Evolutionary conservation across 768 basidiomycete genomes (phyloP), one percentile per base, ranked within the genome.

Genomic region (Epithele typhae): DNA sequence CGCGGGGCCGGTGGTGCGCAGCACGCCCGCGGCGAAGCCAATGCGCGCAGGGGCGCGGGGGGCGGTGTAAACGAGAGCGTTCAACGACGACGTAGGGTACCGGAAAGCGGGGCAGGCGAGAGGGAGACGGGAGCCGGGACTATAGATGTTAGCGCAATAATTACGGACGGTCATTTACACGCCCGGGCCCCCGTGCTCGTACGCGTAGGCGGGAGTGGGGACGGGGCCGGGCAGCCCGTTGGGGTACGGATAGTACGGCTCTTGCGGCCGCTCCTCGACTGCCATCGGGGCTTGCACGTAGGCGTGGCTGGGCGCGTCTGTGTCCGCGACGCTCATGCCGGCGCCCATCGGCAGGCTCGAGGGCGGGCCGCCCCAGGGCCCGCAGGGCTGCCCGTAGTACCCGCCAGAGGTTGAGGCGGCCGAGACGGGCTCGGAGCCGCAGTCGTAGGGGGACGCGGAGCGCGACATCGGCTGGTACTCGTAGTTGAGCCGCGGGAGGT

Each of bases 401-500:
- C 45, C 45, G 0, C 40, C 46, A 0, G 37, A 38, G 11, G 51
- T 44, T 11, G 51, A 48, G 7, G 21, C 42, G 0, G 51, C 46
- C 4, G 46, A 51, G 12, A 17, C 4, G 15, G 51, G 46, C 15
- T 37, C 42, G 21, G 47, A 42, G 39, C 33, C 17, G n/a, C 30
- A 43, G 0, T 36, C 51, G 35, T 52, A 46, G 4, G 46, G 51
- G 14, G 46, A 44, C 19, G 23, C 37, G 10, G 46, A 3, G 25
- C 42, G 46, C 23, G 49, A 41, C 25, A 14, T 18, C 12, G 25
- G 15, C 19, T 11, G 42, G 38, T 52, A 52, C 14, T 47, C 51
- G 39, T 53, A 48, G 43, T 49, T 22, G 11, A 43, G 27, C 1
- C 47, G 40, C 3, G 47, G 52, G n/a, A 53, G 36, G 33, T 42